Base-by-base conservation (phyloP, 2,329 filamentous ascomycete species). In the Fusarium vanettenii region DNA sequence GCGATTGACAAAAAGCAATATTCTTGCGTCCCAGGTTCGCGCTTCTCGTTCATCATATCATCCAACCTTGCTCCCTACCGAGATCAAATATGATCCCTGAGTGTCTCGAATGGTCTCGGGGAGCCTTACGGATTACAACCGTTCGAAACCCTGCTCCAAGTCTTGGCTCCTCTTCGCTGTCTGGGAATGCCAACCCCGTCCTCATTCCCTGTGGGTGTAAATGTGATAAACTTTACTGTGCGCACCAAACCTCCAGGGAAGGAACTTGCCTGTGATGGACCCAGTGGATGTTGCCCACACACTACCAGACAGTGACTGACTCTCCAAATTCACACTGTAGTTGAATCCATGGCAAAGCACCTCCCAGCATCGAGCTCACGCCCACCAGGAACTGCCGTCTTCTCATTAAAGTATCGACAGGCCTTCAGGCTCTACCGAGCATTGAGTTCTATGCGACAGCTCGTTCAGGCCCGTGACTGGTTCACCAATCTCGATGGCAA, bases 211-310 rank as follows among this genome's bases (percentile, higher is more conserved):
- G 27, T 29, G 50, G 50, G 50, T 55, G 50, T 55, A 20, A 31
- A 55, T 33, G 27, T 20, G 50, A 31, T 31, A 31, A 55, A 55
- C 50, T 33, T 55, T 55, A 33, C 50, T 55, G 50, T 55, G 50
- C 50, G 27, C 50, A 66, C 66, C 56, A 65, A 37, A 31, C 66
- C 48, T 55, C 67, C 67, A 60, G 57, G 59, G 20, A 55, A 62
- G 57, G 57, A 69, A 62, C 56, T 39, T 60, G 56, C 35, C 56
- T 39, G 56, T 27, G 52, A 31, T 20, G 50, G 25, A 31, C 16
- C 27, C 27, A 18, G 48, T 52, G 48, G 48, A 13, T 55, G 50
- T 33, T 55, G 50, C 50, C 27, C 11, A n/a, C 6, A 27, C 22
- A 41, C 35, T 60, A 22, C 14, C 35, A 29, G 52, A 57, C 31